Percentiles rank a stretch among this genome's conserved stretches.
phyloP scores from a whole-genome alignment of 1,284 basidiomycete species.

The Heterobasidion annosum region DNA sequence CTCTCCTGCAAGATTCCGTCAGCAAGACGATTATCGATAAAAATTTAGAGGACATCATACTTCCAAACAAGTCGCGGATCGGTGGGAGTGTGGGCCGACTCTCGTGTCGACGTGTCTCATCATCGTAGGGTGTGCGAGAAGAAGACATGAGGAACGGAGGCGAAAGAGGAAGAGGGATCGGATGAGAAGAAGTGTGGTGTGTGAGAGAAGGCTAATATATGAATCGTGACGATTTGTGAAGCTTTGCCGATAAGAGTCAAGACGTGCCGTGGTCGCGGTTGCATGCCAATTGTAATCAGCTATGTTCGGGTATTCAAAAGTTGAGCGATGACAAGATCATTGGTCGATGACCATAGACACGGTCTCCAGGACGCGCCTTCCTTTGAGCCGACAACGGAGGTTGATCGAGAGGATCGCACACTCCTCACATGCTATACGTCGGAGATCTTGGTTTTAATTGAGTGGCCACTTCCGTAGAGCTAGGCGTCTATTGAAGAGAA shows the following conservation, averaged over 20 bases:
- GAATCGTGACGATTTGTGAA: background rate
- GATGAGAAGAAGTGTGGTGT: constrained; percentile 9
- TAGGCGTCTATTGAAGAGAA: background rate
- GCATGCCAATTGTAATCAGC: background rate
- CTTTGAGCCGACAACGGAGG: constrained; percentile 2
- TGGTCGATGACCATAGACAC: constrained; percentile 9
- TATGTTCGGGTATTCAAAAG: background rate
- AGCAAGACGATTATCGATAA: background rate
- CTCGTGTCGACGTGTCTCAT: constrained; percentile 24
- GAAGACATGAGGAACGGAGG: constrained; percentile 24
- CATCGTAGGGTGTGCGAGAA: constrained; percentile 24
- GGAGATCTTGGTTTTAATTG: constrained; percentile 1
- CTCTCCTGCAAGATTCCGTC: constrained; percentile 8
- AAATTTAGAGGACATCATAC: constrained; percentile 24
- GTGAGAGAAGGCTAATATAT: constrained; percentile 5
- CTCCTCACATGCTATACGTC: background rate
- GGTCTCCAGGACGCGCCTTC: constrained; percentile 10
- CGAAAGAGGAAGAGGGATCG: constrained; percentile 7
- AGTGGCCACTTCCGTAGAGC: background rate
- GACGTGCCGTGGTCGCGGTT: background rate
- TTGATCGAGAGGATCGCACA: constrained; percentile 7
- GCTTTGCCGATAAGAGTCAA: background rate
- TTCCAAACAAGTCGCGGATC: constrained; percentile 64
- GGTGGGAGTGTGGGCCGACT: constrained; percentile 63
- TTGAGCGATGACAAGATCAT: background rate